Conservation (phyloP, 73 alveolate genomes). For the Symbiodinium pilosum region DNA sequence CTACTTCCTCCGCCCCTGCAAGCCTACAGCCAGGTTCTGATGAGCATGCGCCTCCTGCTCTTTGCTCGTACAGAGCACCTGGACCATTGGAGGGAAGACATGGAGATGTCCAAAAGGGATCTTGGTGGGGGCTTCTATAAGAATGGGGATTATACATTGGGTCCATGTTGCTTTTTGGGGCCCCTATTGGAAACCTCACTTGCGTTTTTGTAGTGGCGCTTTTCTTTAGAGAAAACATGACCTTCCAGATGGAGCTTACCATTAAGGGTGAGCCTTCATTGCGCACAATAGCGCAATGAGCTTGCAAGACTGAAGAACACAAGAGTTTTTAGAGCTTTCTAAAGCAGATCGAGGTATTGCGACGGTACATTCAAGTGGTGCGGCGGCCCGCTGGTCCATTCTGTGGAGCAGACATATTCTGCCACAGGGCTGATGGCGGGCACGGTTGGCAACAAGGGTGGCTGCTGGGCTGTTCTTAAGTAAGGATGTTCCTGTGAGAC, state of each 20-base stretch:
- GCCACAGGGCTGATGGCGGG: slow-evolving; percentile 91
- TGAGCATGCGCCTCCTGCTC: slow-evolving; percentile 89
- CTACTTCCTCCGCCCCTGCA: too few relatives aligned
- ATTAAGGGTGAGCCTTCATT: not conserved
- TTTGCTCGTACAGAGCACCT: slow-evolving; percentile 68
- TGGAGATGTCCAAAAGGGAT: too few relatives aligned
- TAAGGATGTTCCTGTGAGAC: too few relatives aligned
- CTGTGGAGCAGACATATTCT: slow-evolving; percentile 84
- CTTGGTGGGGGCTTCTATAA: too few relatives aligned
- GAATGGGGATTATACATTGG: too few relatives aligned
- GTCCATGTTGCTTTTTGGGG: too few relatives aligned
- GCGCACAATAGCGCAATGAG: not conserved
- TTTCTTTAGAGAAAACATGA: too few relatives aligned
- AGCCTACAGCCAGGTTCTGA: slow-evolving; percentile 21
- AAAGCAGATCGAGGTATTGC: not conserved
- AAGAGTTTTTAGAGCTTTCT: not conserved
- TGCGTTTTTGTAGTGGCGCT: too few relatives aligned
- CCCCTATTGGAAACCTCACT: too few relatives aligned
- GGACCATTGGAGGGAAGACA: too few relatives aligned
- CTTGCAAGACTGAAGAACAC: not conserved
- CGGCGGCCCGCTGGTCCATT: slow-evolving; percentile 56
- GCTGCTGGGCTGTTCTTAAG: too few relatives aligned
- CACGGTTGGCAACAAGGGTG: slow-evolving; percentile 87
- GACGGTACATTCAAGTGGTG: slow-evolving; percentile 86
- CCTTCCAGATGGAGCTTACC: too few relatives aligned